phyloP scores from a whole-genome alignment of 345 rosid genomes.

The Populus simonii region DNA sequence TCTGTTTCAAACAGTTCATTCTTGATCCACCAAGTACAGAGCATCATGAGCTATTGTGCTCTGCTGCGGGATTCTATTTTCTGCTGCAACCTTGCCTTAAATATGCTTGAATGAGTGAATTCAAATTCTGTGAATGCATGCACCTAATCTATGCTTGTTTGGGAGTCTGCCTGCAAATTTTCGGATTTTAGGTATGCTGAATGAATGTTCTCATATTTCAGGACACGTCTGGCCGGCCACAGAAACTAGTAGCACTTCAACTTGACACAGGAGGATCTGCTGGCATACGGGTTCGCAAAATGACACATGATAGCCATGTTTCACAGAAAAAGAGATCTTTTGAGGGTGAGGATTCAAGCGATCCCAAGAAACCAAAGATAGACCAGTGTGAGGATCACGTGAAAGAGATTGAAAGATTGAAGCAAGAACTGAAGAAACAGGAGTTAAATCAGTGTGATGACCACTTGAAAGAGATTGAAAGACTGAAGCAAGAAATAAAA shows the following conservation, averaged over 20 bases:
- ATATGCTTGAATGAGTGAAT: neutral
- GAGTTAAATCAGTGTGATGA: conserved; percentile 16
- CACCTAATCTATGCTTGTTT: too few relatives aligned
- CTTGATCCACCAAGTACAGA: neutral
- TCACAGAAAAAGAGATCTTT: conserved; percentile 38
- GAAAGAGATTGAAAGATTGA: conserved; percentile 33
- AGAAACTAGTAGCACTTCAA: conserved; percentile 47
- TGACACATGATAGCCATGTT: conserved; percentile 28
- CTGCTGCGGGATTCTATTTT: neutral
- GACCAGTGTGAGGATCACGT: conserved; percentile 12
- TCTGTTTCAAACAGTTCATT: too few relatives aligned
- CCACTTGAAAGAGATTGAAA: conserved; percentile 49
- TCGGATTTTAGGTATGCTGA: neutral
- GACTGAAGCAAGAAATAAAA: conserved; percentile 46
- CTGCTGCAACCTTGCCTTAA: neutral
- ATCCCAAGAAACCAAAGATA: conserved; percentile 36
- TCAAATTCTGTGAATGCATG: too few relatives aligned
- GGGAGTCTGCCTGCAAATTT: too few relatives aligned
- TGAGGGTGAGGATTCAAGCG: conserved; percentile 28
- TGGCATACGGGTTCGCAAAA: conserved; percentile 53
- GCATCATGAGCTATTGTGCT: neutral
- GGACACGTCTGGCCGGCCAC: conserved; percentile 63
- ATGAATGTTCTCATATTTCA: conserved; percentile 29
- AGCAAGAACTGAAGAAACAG: conserved; percentile 9
- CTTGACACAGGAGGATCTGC: conserved; percentile 35